Conservation (phyloP, 2,329 filamentous ascomycete species). For the Fonsecaea multimorphosa region DNA sequence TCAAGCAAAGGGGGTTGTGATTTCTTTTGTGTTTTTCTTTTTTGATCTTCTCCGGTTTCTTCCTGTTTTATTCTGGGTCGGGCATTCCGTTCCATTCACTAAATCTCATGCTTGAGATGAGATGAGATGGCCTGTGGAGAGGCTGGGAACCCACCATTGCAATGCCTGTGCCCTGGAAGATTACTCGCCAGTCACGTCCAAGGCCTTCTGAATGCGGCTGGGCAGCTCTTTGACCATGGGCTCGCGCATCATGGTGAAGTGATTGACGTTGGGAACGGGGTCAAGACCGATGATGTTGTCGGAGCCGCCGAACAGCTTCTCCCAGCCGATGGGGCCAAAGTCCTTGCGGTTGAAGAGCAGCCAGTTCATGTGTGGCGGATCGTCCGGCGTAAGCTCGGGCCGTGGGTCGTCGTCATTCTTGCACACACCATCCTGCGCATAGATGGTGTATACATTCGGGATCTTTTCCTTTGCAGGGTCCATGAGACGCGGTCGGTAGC, state of each 20-base stretch:
- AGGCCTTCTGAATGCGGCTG: not conserved
- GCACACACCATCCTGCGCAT: conserved; percentile 16
- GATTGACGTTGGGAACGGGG: conserved; percentile 10
- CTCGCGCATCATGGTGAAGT: conserved; percentile 26
- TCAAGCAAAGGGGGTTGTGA: too few relatives aligned
- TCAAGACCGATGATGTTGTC: conserved; percentile 4
- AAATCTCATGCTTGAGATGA: too few relatives aligned
- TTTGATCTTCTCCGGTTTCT: too few relatives aligned
- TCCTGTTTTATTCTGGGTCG: too few relatives aligned
- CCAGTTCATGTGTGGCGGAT: conserved; percentile 17
- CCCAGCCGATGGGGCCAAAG: conserved; percentile 14
- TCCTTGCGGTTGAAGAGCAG: conserved; percentile 9
- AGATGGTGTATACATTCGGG: conserved; percentile 24
- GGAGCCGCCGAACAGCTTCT: conserved; percentile 11
- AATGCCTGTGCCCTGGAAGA: not conserved
- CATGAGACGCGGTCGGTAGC: conserved; percentile 25
- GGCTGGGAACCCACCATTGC: not conserved
- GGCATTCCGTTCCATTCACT: too few relatives aligned
- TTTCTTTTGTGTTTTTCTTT: too few relatives aligned
- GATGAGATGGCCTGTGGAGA: too few relatives aligned
- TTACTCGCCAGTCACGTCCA: conserved; percentile 2
- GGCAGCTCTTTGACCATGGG: not conserved
- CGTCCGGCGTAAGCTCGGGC: not conserved
- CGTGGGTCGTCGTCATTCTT: conserved; percentile 11
- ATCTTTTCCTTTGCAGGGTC: not conserved